These are phyloP conservation scores for Solanum verrucosum DNA, from an alignment of 257 asterid species.

Conservation along the genomic window DNA sequence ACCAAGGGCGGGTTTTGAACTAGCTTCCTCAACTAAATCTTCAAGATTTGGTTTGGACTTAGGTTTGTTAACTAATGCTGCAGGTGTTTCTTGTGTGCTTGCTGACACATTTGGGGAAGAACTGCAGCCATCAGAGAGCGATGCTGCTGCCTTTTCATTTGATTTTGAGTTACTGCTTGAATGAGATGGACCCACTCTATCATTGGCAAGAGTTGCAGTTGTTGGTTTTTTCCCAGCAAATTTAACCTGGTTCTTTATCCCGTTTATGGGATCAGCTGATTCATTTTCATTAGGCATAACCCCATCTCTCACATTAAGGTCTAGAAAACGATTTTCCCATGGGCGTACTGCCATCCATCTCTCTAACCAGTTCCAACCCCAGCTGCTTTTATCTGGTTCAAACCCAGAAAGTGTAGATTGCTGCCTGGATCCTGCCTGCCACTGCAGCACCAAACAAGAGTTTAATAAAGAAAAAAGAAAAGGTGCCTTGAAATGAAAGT, in stretches of 20 bases:
- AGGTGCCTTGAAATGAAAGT: neutral
- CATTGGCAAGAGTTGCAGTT: constrained; percentile 31
- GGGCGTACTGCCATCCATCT: constrained; percentile 99
- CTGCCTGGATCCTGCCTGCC: constrained; percentile 98
- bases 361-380: constrained; percentile 99
- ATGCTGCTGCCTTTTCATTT: constrained; percentile 43
- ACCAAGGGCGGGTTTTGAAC: constrained; percentile 38
- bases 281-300: constrained; percentile 44
- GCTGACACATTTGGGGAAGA: constrained; percentile 49
- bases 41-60: constrained; percentile 48
- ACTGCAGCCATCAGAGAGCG: constrained; percentile 58
- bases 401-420: constrained; percentile 43
- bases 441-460: constrained; percentile 36
- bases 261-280: constrained; percentile 34
- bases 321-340: constrained; percentile 94
- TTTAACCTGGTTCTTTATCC: constrained; percentile 27
- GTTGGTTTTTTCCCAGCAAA: constrained; percentile 36
- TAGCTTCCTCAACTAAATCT: constrained; percentile 58
- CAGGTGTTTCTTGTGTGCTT: constrained; percentile 39
- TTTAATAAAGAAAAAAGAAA: neutral
- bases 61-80: constrained; percentile 11
- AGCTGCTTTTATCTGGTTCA: constrained; percentile 81
- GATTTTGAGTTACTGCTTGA: constrained; percentile 41
- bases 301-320: constrained; percentile 67
- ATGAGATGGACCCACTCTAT: constrained; percentile 36